phyloP scores from a whole-genome alignment of 2,329 filamentous ascomycete genomes.

The Blumeria hordei region DNA sequence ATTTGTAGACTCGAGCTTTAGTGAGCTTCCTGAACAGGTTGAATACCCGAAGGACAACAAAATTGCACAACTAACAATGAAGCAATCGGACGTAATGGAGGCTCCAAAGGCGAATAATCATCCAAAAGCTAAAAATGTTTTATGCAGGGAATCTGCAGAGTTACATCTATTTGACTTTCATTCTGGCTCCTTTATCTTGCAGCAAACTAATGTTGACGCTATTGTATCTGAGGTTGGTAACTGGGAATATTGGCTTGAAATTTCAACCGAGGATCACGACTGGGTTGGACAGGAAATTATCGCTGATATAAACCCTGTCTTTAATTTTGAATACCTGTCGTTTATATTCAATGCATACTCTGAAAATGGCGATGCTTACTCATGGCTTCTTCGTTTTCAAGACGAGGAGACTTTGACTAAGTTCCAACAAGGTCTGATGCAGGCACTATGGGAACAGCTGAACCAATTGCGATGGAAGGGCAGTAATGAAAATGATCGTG shows the following conservation, averaged over 20 bases:
- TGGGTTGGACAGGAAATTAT: conserved; percentile 74
- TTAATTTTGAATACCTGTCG: conserved; percentile 96
- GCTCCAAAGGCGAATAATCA: conserved; percentile 34
- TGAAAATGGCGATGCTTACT: conserved; percentile 71
- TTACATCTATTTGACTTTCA: conserved; percentile 85
- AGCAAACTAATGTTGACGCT: conserved; percentile 37
- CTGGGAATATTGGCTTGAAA: conserved; percentile 92
- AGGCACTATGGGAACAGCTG: conserved; percentile 86
- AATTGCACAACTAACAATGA: no score
- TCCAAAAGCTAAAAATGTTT: conserved; percentile 46
- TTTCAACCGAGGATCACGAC: conserved; percentile 48
- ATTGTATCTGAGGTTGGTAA: conserved; percentile 66
- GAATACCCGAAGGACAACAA: no score
- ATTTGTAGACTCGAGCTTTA: no score
- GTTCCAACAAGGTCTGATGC: conserved; percentile 87
- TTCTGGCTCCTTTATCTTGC: conserved; percentile 51
- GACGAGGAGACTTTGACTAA: conserved; percentile 57
- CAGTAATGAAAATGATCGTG: conserved; percentile 72
- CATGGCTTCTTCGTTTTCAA: conserved; percentile 83
- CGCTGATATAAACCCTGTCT: conserved; percentile 88
- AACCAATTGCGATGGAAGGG: conserved; percentile 90
- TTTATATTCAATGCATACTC: conserved; percentile 98
- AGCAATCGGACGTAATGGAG: conserved; percentile 21
- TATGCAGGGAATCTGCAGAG: conserved; percentile 56
- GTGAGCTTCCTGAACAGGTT: conserved; percentile 3